phyloP scores from a whole-genome alignment of 164 flowering plant species.

The Echeveria elegans region DNA sequence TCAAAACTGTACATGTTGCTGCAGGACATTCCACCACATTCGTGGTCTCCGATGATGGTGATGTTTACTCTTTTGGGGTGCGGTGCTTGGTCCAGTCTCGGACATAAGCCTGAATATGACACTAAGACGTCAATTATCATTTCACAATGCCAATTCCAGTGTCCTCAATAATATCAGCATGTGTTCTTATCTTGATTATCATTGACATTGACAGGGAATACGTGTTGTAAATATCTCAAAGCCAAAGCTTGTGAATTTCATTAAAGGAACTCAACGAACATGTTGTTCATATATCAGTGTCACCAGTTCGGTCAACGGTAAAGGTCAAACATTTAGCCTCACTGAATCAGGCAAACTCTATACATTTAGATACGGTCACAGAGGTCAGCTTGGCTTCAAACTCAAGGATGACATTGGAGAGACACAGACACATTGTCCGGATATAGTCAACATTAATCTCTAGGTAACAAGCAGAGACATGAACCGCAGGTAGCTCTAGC shows the following conservation, averaged over 20 bases:
- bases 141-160: too few species aligned
- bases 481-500: neutral
- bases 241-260: conserved; percentile 78
- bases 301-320: conserved; percentile 84
- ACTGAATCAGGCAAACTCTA: conserved; percentile 81
- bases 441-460: conserved; percentile 71
- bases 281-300: conserved; percentile 95
- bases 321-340: conserved; percentile 93
- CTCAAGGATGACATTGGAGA: conserved; percentile 55
- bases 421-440: conserved; percentile 72
- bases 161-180: neutral
- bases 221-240: conserved; percentile 50
- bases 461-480: conserved; percentile 17
- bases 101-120: conserved; percentile 52
- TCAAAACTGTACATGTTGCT: conserved; percentile 92
- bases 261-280: conserved; percentile 65
- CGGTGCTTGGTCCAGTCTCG: conserved; percentile 92
- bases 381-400: conserved; percentile 83
- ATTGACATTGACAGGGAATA: conserved; percentile 35
- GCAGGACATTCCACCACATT: conserved; percentile 96
- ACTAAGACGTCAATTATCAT: conserved; percentile 45
- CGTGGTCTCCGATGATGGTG: conserved; percentile 84
- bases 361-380: conserved; percentile 91
- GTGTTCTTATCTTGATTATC: neutral
- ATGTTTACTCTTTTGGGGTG: conserved; percentile 96